Percentiles rank a stretch among this genome's conserved stretches.
Evolutionary conservation across 2,329 filamentous ascomycete species (phyloP).

Genomic region (Fusarium phyllophilum): DNA sequence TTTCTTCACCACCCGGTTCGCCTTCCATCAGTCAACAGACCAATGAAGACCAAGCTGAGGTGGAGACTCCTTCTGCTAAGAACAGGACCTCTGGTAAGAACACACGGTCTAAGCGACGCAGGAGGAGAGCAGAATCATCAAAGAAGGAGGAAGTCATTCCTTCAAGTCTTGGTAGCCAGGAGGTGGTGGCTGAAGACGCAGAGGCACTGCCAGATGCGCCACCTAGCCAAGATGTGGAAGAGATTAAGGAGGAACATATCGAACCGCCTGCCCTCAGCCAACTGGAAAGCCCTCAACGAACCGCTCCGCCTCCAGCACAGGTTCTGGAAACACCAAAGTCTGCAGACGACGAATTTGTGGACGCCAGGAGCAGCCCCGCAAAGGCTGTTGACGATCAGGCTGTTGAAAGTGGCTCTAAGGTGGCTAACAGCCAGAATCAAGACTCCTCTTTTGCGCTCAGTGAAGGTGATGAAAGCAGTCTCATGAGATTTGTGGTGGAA

Average conservation of each 20-base stretch:
- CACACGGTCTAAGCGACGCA: conserved; percentile 23
- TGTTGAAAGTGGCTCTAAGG: not conserved
- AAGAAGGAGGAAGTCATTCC: conserved; percentile 42
- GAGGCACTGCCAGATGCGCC: conserved; percentile 3
- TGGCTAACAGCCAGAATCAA: conserved; percentile 23
- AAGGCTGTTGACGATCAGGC: conserved; percentile 26
- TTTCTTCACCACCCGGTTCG: conserved; percentile 68
- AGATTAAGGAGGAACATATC: not conserved
- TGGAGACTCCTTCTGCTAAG: conserved; percentile 7
- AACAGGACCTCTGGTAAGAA: conserved; percentile 4
- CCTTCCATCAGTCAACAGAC: conserved; percentile 52
- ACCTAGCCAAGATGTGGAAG: not conserved
- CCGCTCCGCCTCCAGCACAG: conserved; percentile 31
- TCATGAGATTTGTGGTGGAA: conserved; percentile 61
- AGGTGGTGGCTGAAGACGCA: not conserved
- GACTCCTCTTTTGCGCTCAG: conserved; percentile 54
- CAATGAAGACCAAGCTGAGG: conserved; percentile 6
- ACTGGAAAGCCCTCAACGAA: conserved; percentile 24
- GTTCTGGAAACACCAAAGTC: conserved; percentile 54
- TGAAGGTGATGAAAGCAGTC: conserved; percentile 59
- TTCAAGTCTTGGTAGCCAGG: conserved; percentile 45
- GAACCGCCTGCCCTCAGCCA: conserved; percentile 8
- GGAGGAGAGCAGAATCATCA: conserved; percentile 28
- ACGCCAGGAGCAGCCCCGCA: conserved; percentile 59
- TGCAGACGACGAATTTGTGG: conserved; percentile 59